Conservation (phyloP, 805 yeast species). For the Candida qinlingensis region DNA sequence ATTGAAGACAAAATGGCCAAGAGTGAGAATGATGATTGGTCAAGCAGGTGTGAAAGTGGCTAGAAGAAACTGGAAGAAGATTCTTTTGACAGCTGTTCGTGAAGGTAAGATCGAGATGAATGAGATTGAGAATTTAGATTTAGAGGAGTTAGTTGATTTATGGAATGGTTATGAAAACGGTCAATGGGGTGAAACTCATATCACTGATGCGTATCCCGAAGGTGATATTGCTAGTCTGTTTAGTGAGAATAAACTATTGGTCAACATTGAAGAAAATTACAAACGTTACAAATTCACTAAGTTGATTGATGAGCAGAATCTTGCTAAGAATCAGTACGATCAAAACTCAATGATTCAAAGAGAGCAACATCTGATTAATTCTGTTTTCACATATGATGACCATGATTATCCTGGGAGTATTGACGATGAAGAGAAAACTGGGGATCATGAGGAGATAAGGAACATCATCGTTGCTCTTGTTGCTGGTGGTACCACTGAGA, state of each 20-base stretch:
- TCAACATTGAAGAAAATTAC: constrained; percentile 42
- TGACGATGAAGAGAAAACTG: neutral
- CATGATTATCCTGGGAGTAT: constrained; percentile 1
- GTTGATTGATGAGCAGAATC: constrained; percentile 19
- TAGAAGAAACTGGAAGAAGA: constrained; percentile 57
- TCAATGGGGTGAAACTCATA: neutral
- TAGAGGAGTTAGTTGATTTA: constrained; percentile 46
- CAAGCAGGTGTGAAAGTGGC: constrained; percentile 49
- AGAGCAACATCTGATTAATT: constrained; percentile 46
- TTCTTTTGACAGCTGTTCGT: constrained; percentile 54
- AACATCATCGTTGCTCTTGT: constrained; percentile 31
- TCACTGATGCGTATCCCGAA: neutral
- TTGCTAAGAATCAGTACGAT: constrained; percentile 36
- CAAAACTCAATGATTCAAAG: constrained; percentile 67
- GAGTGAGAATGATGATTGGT: constrained; percentile 58
- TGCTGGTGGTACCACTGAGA: constrained; percentile 20
- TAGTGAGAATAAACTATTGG: constrained; percentile 25
- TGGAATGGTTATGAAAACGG: constrained; percentile 56
- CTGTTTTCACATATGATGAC: constrained; percentile 36
- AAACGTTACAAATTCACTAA: constrained; percentile 39
- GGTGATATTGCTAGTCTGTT: neutral
- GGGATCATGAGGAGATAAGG: constrained; percentile 24
- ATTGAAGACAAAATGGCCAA: constrained; percentile 65
- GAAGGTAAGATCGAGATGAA: constrained; percentile 44
- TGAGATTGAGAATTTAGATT: constrained; percentile 47